Conservation (phyloP, 164 flowering plant species). For the Malania oleifera region DNA sequence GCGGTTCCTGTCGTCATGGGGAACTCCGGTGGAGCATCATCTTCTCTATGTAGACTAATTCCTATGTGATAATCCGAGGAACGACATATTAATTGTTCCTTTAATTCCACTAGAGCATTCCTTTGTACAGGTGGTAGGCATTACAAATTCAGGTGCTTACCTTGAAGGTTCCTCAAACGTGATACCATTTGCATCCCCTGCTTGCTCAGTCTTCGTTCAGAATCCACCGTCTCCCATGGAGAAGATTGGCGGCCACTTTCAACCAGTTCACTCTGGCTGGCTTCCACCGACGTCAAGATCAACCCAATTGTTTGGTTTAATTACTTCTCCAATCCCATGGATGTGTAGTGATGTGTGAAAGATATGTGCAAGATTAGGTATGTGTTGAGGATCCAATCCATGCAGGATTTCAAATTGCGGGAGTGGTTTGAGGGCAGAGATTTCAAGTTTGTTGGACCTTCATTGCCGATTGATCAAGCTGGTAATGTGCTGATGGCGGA, state of each 20-base stretch:
- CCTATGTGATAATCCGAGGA: conserved; percentile 73
- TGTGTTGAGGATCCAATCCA: conserved; percentile 40
- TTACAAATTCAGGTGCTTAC: conserved; percentile 53
- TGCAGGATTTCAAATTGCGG: conserved; percentile 57
- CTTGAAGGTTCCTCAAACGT: conserved; percentile 69
- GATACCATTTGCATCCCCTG: conserved; percentile 47
- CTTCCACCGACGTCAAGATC: conserved; percentile 57
- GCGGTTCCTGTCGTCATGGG: conserved; percentile 59
- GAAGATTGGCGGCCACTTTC: conserved; percentile 64
- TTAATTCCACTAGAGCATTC: conserved; percentile 58
- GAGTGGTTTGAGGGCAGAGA: conserved; percentile 39
- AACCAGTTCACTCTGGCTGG: conserved; percentile 53
- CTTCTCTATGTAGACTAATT: conserved; percentile 60
- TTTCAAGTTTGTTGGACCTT: conserved; percentile 61
- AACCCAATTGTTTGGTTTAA: conserved; percentile 80
- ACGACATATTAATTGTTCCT: conserved; percentile 61
- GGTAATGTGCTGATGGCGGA: conserved; percentile 43
- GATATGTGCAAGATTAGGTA: conserved; percentile 61
- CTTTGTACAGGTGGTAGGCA: conserved; percentile 83
- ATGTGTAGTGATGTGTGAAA: conserved; percentile 51
- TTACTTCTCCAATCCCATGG: conserved; percentile 55
- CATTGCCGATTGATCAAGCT: conserved; percentile 43
- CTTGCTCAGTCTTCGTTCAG: conserved; percentile 32
- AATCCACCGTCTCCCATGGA: conserved; percentile 54
- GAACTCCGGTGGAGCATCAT: conserved; percentile 62